phyloP scores from a whole-genome alignment of 345 rosid genomes.

The Murraya paniculata region DNA sequence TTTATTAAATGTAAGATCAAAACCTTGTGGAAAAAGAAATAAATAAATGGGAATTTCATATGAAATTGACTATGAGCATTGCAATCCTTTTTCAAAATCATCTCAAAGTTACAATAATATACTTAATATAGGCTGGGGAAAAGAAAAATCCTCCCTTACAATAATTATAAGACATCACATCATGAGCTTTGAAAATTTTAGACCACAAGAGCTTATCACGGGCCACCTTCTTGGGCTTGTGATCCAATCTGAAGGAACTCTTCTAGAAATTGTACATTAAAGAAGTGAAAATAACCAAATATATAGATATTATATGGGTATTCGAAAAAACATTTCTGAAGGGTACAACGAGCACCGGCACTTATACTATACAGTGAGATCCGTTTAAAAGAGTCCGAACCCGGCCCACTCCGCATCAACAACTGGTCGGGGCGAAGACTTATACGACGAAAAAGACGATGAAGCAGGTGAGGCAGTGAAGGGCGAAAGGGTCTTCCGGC shows the following conservation, averaged over 20 bases:
- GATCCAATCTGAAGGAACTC: not conserved
- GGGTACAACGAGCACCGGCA: no score
- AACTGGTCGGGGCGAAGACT: constrained; percentile 54
- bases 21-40: no score
- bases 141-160: not conserved
- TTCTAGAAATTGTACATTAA: not conserved
- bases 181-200: not conserved
- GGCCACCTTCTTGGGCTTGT: not conserved
- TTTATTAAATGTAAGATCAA: no score
- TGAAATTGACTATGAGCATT: not conserved
- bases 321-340: no score
- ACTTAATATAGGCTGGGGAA: no score
- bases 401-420: constrained; percentile 70
- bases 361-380: not conserved
- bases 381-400: constrained; percentile 58
- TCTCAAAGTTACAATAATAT: not conserved
- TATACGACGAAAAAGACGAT: constrained; percentile 54
- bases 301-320: not conserved
- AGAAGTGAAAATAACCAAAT: not conserved
- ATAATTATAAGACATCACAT: not conserved
- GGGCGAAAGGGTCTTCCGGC: constrained; percentile 54
- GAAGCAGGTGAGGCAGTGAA: constrained; percentile 55
- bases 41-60: not conserved
- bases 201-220: not conserved
- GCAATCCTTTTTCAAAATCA: not conserved